These are phyloP conservation scores for Grigorovia humatica DNA, from an alignment of 805 yeast genomes.

Conservation along the genomic window DNA sequence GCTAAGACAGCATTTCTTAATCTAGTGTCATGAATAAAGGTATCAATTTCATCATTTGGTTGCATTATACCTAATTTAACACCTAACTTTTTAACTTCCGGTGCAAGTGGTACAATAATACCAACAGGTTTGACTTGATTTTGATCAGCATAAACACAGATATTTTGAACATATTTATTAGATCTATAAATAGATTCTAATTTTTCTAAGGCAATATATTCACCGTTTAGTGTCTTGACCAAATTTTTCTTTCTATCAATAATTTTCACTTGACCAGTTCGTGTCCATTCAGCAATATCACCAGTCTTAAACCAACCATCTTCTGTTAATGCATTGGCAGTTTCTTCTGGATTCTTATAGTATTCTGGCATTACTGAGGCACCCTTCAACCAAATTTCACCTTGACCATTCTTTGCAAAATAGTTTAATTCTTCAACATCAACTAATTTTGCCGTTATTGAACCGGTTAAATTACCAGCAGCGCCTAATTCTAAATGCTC, in stretches of 20 bases:
- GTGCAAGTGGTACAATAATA: constrained; percentile 73
- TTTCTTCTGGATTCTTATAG: constrained; percentile 75
- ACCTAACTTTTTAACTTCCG: constrained; percentile 50
- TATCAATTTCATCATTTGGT: constrained; percentile 36
- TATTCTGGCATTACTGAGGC: constrained; percentile 64
- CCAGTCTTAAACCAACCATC: constrained; percentile 97
- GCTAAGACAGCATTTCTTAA: constrained; percentile 45
- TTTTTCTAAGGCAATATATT: constrained; percentile 93
- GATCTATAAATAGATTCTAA: constrained; percentile 87
- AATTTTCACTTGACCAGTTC: constrained; percentile 66
- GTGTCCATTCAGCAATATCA: constrained; percentile 90
- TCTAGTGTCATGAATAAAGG: constrained; percentile 44
- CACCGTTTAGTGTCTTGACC: constrained; percentile 94
- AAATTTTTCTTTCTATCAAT: constrained; percentile 94
- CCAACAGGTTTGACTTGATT: constrained; percentile 85
- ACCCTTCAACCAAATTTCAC: constrained; percentile 81
- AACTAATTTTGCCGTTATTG: constrained; percentile 77
- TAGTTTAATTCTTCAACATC: constrained; percentile 90
- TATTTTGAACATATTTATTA: constrained; percentile 60
- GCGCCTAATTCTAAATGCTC: constrained; percentile 58
- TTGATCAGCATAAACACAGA: constrained; percentile 90
- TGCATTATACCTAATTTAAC: constrained; percentile 44
- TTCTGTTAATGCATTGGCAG: constrained; percentile 59
- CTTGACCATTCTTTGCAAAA: constrained; percentile 81
- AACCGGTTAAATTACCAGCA: constrained; percentile 74